phyloP scores from a whole-genome alignment of 2,329 filamentous ascomycete species.

The Hypoxylon sp. region DNA sequence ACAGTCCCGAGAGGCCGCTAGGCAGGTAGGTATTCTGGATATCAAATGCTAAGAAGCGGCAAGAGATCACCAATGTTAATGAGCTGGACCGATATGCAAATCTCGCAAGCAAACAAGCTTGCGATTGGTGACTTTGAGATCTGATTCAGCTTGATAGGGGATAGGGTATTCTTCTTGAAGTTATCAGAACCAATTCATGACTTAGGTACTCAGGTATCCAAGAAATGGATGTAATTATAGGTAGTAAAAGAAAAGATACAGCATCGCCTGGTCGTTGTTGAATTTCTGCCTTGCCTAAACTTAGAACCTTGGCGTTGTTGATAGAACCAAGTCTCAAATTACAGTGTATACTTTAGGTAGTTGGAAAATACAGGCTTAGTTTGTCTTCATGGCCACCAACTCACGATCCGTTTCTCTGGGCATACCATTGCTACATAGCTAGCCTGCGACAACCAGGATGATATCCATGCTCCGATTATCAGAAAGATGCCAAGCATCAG shows the following conservation, averaged over 20 bases:
- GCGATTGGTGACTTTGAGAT: constrained; percentile 10
- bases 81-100: neutral
- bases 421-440: neutral
- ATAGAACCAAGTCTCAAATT: neutral
- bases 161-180: constrained; percentile 3
- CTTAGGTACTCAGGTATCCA: neutral
- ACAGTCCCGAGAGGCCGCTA: too few species aligned
- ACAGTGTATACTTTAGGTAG: neutral
- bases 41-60: neutral
- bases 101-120: neutral
- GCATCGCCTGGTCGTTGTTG: too few species aligned
- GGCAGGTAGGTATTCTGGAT: too few species aligned
- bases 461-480: constrained; percentile 31
- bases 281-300: too few species aligned
- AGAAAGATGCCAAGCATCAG: constrained; percentile 28
- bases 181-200: neutral
- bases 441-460: constrained; percentile 7
- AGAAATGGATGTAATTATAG: too few species aligned
- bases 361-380: too few species aligned
- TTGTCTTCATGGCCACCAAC: neutral
- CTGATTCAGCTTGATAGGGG: constrained; percentile 16
- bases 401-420: constrained; percentile 1
- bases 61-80: neutral
- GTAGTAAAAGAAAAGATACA: too few species aligned
- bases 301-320: too few species aligned